Conservation (phyloP, 1,139 yeast genomes). For the Pneumocystis jirovecii region DNA sequence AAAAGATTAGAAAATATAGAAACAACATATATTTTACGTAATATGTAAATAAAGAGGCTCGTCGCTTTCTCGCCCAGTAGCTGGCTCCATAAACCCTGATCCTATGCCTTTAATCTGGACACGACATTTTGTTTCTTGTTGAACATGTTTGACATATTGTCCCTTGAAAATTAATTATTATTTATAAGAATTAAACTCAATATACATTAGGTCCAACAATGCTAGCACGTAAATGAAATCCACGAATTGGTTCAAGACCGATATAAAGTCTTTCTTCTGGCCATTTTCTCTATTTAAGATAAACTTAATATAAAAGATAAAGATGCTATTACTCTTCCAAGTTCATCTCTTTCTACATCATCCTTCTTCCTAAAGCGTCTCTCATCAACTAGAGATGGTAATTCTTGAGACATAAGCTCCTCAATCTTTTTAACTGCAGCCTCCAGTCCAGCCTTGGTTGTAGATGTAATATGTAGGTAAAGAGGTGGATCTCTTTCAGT, state of each 20-base stretch:
- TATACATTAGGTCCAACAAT: constrained; percentile 23
- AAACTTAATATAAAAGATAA: not conserved
- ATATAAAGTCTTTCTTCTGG: constrained; percentile 21
- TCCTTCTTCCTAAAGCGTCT: constrained; percentile 20
- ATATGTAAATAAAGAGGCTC: constrained; percentile 24
- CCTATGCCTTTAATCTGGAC: constrained; percentile 28
- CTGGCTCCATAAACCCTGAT: constrained; percentile 24
- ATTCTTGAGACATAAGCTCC: constrained; percentile 23
- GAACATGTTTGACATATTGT: constrained; percentile 28
- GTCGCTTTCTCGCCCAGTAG: constrained; percentile 24
- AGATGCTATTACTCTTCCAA: constrained; percentile 3
- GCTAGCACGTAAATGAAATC: constrained; percentile 22
- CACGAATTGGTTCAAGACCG: constrained; percentile 19
- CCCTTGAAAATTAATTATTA: constrained; percentile 15
- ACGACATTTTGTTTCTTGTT: constrained; percentile 23
- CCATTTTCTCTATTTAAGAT: constrained; percentile 14
- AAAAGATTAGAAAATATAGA: not conserved
- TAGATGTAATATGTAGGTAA: constrained; percentile 23
- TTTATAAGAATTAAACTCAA: not conserved
- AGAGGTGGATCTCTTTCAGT: constrained; percentile 25
- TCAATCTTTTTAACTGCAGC: constrained; percentile 23
- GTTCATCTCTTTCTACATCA: constrained; percentile 11
- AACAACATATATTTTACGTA: constrained; percentile 8
- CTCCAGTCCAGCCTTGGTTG: constrained; percentile 20
- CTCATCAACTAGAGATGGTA: constrained; percentile 24